Conservation (phyloP, 1,284 basidiomycete genomes). For the Marasmius sp. region DNA sequence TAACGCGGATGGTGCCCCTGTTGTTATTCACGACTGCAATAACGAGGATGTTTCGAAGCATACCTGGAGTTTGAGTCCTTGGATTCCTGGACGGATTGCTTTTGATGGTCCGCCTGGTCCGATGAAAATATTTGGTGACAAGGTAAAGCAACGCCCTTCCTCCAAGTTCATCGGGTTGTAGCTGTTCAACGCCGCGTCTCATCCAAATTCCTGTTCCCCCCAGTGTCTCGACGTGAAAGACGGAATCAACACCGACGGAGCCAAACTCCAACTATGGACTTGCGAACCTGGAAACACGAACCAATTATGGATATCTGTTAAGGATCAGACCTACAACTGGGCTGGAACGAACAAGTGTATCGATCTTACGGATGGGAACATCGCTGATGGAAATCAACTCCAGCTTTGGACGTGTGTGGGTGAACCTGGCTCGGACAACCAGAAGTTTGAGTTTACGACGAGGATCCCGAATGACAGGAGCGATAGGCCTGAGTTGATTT, state of each 20-base stretch:
- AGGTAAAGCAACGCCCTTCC: neutral
- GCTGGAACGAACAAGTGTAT: neutral
- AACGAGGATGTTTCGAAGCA: neutral
- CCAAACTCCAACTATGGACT: neutral
- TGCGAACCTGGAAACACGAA: neutral
- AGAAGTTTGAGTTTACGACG: neutral
- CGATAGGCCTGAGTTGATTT: neutral
- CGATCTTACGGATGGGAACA: neutral
- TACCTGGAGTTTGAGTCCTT: neutral
- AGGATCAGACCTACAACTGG: neutral
- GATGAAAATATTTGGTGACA: neutral
- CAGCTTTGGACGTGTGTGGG: neutral
- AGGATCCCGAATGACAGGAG: neutral
- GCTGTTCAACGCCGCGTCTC: no score
- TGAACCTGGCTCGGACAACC: neutral
- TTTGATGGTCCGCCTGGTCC: neutral
- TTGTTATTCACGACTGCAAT: neutral
- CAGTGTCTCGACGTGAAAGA: neutral
- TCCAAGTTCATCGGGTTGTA: neutral
- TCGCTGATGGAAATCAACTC: neutral
- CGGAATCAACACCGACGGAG: neutral
- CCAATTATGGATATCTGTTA: neutral
- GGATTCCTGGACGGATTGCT: neutral
- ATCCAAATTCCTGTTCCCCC: neutral
- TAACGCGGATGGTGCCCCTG: neutral